phyloP scores from a whole-genome alignment of 2,329 filamentous ascomycete species.

The Xylaria sp. region DNA sequence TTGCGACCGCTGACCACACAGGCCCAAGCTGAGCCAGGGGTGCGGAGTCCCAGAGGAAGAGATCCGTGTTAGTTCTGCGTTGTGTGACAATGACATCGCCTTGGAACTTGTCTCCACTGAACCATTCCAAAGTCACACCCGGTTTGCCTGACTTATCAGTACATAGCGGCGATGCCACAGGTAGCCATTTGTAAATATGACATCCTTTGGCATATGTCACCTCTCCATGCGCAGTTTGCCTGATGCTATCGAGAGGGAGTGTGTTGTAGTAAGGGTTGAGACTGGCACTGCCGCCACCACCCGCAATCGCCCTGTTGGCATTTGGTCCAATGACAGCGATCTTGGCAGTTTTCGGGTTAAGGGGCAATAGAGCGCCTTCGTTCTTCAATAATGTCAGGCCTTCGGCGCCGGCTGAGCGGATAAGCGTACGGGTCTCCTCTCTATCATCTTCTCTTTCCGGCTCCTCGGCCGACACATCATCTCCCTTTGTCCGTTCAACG shows the following conservation, averaged over 20 bases:
- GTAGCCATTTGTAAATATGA: constrained; percentile 73
- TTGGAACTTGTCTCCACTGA: constrained; percentile 69
- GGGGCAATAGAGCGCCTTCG: constrained; percentile 66
- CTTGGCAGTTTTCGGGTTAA: constrained; percentile 63
- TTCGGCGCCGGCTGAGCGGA: constrained; percentile 69
- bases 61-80: constrained; percentile 69
- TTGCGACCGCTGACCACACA: constrained; percentile 72
- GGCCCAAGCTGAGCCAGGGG: constrained; percentile 68
- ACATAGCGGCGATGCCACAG: constrained; percentile 69
- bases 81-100: constrained; percentile 67
- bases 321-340: constrained; percentile 75
- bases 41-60: constrained; percentile 77
- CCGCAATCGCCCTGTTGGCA: constrained; percentile 73
- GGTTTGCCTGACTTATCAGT: constrained; percentile 64
- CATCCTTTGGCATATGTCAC: constrained; percentile 70
- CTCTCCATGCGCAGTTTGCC: constrained; percentile 61
- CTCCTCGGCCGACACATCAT: constrained; percentile 65
- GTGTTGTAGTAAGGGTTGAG: constrained; percentile 76
- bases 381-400: constrained; percentile 74
- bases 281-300: constrained; percentile 73
- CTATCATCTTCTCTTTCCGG: constrained; percentile 66
- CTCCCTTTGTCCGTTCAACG: constrained; percentile 69
- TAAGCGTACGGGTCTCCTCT: constrained; percentile 67
- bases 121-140: constrained; percentile 73
- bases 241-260: constrained; percentile 71